These are phyloP conservation scores for Thuja plicata DNA, from an alignment of 83 land plant genomes.

Conservation along the genomic window DNA sequence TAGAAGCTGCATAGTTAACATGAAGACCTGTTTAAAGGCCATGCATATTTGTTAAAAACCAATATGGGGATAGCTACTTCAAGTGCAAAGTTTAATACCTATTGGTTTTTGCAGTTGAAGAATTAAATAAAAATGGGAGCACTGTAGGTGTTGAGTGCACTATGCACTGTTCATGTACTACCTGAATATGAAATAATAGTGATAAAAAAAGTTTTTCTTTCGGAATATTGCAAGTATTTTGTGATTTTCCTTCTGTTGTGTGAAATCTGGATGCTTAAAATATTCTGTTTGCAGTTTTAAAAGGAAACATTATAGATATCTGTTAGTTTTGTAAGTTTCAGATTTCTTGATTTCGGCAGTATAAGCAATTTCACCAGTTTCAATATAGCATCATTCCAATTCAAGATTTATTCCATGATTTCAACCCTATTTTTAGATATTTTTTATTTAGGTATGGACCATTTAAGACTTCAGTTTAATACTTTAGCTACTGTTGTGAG, in stretches of 20 bases:
- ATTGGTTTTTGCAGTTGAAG: not conserved
- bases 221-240: not conserved
- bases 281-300: not conserved
- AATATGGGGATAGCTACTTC: not conserved
- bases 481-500: too few relatives aligned
- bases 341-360: not conserved
- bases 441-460: not conserved
- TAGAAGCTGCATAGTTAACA: not conserved
- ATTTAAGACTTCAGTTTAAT: not conserved
- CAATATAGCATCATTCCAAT: not conserved
- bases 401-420: not conserved
- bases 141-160: not conserved
- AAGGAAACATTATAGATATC: not conserved
- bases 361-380: not conserved
- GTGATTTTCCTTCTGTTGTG: not conserved
- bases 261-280: not conserved
- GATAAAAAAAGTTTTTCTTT: not conserved
- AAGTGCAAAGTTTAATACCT: not conserved
- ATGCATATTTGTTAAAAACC: not conserved
- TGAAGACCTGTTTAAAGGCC: not conserved
- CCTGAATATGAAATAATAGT: not conserved
- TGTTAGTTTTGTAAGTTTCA: too few relatives aligned
- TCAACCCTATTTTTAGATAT: not conserved
- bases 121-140: not conserved
- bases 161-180: not conserved